These are phyloP conservation scores for Neurospora tetraspora DNA, from an alignment of 495 filamentous ascomycete species.

Conservation along the genomic window DNA sequence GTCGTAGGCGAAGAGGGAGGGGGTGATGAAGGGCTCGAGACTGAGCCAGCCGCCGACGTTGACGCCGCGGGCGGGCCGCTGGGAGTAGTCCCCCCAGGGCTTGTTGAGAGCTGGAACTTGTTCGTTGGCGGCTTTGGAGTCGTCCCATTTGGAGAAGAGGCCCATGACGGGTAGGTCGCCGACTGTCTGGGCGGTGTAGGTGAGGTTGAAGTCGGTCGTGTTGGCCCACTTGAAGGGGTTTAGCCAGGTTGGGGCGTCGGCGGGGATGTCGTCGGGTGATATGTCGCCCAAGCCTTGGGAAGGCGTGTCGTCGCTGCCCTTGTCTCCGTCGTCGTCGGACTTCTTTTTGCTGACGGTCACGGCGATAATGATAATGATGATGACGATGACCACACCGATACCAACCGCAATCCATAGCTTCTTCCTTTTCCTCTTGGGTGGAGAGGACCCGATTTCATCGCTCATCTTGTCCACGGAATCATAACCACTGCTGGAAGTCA, in stretches of 20 bases:
- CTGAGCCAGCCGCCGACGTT: constrained; percentile 94
- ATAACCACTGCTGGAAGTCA: background rate
- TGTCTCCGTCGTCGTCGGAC: constrained; percentile 7
- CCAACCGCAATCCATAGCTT: constrained; percentile 36
- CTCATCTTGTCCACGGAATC: background rate
- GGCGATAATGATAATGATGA: constrained; percentile 65
- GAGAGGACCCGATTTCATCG: background rate
- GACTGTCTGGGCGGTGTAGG: constrained; percentile 77
- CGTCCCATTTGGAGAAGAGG: constrained; percentile 76
- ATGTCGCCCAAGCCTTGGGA: constrained; percentile 50
- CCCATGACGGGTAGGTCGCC: constrained; percentile 88
- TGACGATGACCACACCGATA: constrained; percentile 45
- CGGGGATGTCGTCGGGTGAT: constrained; percentile 53
- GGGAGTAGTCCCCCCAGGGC: constrained; percentile 63
- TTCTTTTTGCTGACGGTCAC: constrained; percentile 63
- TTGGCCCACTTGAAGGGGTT: constrained; percentile 94
- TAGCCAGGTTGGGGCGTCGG: constrained; percentile 60
- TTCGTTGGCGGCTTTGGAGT: constrained; percentile 64
- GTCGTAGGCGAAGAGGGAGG: constrained; percentile 76
- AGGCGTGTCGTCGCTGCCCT: constrained; percentile 16
- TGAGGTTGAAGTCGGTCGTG: constrained; percentile 86
- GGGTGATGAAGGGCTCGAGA: constrained; percentile 90
- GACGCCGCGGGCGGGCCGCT: constrained; percentile 72
- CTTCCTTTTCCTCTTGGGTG: background rate
- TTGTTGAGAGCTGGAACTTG: constrained; percentile 72